Evolutionary conservation across 192 early-diverging fungal genomes (phyloP).

Genomic region (Podochytrium sp.): DNA sequence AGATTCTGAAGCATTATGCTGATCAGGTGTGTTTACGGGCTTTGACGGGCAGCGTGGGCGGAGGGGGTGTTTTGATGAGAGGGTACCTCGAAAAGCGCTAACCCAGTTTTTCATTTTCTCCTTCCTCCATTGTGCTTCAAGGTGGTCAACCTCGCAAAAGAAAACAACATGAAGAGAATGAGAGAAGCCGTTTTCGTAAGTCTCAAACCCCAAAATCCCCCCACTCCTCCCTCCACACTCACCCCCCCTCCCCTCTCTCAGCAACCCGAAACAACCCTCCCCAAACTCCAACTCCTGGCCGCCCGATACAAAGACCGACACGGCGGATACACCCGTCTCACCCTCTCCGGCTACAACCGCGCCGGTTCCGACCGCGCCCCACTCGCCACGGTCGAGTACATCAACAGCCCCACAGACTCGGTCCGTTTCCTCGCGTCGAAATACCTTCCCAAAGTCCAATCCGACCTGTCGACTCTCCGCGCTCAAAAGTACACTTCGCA

Average conservation of each 20-base stretch:
- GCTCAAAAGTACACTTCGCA: conserved; percentile 32
- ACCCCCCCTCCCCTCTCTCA: conserved; percentile 36
- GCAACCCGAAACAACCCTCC: conserved; percentile 73
- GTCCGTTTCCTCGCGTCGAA: conserved; percentile 41
- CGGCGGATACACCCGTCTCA: conserved; percentile 91
- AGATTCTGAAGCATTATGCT: conserved; percentile 80
- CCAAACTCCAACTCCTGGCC: conserved; percentile 83
- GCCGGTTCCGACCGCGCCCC: conserved; percentile 78
- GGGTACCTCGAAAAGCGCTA: too few relatives aligned
- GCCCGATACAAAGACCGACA: conserved; percentile 75
- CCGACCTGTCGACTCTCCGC: conserved; percentile 39
- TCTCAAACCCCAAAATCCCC: neutral
- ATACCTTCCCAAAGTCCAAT: conserved; percentile 27
- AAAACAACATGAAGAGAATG: conserved; percentile 33
- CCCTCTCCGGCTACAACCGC: conserved; percentile 73
- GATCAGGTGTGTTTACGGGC: conserved; percentile 63
- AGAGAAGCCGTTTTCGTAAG: conserved; percentile 38
- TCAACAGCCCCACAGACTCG: conserved; percentile 80
- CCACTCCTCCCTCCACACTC: neutral
- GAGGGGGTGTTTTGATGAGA: too few relatives aligned
- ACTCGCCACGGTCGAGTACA: conserved; percentile 89
- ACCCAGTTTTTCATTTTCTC: neutral
- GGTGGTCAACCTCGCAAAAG: conserved; percentile 85
- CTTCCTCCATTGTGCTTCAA: conserved; percentile 32
- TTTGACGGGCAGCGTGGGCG: too few relatives aligned